A percentile compares a stretch with the other conserved stretches of the same genome.
Conservation (phyloP, 1,284 basidiomycete genomes). For the Apiotrichum montevideense region DNA sequence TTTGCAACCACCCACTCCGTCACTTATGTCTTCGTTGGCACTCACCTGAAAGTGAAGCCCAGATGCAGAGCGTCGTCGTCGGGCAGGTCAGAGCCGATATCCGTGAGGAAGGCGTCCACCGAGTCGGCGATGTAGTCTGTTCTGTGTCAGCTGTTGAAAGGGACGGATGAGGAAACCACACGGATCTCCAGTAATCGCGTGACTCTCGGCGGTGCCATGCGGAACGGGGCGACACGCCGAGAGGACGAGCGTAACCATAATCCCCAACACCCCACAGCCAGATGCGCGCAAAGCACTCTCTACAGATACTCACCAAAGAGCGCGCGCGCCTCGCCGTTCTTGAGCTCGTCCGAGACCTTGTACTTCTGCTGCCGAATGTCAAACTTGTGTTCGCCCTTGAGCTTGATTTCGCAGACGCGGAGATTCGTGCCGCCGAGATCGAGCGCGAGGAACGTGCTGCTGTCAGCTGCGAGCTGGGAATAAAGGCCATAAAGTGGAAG, state of each 20-base stretch:
- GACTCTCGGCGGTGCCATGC: too few relatives aligned
- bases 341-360: conserved; percentile 80
- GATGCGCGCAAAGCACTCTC: background rate
- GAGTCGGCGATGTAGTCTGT: conserved; percentile 93
- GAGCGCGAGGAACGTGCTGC: conserved; percentile 82
- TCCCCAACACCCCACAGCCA: background rate
- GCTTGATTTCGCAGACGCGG: conserved; percentile 87
- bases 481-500: too few relatives aligned
- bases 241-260: background rate
- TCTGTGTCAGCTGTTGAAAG: too few relatives aligned
- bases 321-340: conserved; percentile 74
- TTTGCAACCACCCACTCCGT: background rate
- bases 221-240: too few relatives aligned
- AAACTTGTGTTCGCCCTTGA: conserved; percentile 86
- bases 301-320: conserved; percentile 63
- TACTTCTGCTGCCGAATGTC: conserved; percentile 87
- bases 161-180: too few relatives aligned
- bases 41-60: conserved; percentile 76
- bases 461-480: background rate
- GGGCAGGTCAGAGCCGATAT: conserved; percentile 49
- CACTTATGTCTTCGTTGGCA: background rate
- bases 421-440: conserved; percentile 94
- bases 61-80: conserved; percentile 59
- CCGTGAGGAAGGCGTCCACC: conserved; percentile 88
- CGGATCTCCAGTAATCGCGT: too few relatives aligned